Base-by-base conservation (phyloP, 1,139 yeast species). In the Saccharomyces hybrid region DNA sequence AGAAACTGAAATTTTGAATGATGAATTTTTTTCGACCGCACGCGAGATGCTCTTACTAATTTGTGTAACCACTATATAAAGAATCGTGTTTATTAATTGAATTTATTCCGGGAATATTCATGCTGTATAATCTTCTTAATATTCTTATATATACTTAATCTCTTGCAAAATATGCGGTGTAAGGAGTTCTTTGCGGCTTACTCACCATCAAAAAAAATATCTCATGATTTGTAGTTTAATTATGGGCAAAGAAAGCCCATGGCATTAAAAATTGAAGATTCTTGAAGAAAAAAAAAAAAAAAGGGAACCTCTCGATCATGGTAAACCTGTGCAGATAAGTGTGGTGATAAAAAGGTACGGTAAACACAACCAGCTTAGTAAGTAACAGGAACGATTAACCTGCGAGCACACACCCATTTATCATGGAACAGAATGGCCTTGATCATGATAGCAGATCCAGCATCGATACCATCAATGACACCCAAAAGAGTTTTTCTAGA, bases 341-440 rank as follows among this genome's bases (percentile, higher is more conserved):
- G 19, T 6, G 19, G 21, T 38, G 16, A 38, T 38, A 4, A 38
- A 28, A 28, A 8, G 11, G 31, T 28, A 11, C 11, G 19, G 24
- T 38, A 16, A 9, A 38, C 19, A 38, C 26, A 11, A 19, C 5
- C 5, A 19, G n/a, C 24, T 16, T 19, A 38, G 19, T 38, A 38
- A 19, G 24, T 12, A 12, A 21, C 21, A 12, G 11, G 24, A 16
- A 9, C 11, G 11, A 9, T 19, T 16, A 38, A 11, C 24, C 9
- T 8, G n/a, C 44, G 24, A 11, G 24, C 44, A 16, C 21, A 46
- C 6, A 11, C 8, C 24, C 8, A 51, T 27, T n/a, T 49, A 50
- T 24, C 49, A 55, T 56, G 59, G 53, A 56, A 51, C 56, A 55
- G 49, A 51, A 56, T 55, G 59, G 51, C 28, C 24, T 34, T 42